A percentile compares a stretch with the other conserved stretches of the same genome.
Conservation (phyloP, 2,329 filamentous ascomycete genomes). For the Fusarium sp. region DNA sequence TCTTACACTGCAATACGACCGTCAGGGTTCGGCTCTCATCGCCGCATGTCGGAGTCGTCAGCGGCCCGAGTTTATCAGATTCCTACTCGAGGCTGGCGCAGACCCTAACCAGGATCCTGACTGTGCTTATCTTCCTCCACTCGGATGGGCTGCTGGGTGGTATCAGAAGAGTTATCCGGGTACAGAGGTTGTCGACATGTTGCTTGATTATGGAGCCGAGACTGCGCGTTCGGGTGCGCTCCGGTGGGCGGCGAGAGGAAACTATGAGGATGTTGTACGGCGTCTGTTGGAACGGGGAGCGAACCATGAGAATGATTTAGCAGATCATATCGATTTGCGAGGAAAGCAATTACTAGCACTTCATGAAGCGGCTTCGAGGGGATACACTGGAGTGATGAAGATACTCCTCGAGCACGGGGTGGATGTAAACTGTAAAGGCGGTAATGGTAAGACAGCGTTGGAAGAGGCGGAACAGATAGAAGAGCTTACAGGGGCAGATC, state of each 20-base stretch:
- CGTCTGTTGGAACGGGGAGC: neutral
- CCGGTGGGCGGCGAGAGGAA: neutral
- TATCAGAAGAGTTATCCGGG: neutral
- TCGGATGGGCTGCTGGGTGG: neutral
- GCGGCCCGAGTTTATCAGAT: conserved; percentile 8
- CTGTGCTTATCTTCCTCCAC: neutral
- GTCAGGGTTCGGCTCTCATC: conserved; percentile 17
- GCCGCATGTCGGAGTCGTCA: conserved; percentile 22
- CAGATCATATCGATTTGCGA: neutral
- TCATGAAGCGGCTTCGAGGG: neutral
- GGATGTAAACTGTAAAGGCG: neutral
- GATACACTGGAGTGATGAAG: neutral
- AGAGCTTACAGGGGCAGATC: neutral
- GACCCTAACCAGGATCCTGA: conserved; percentile 16
- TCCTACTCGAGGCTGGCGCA: conserved; percentile 21
- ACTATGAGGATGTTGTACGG: neutral
- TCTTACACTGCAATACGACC: conserved; percentile 20
- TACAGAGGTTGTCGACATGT: neutral
- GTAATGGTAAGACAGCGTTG: neutral
- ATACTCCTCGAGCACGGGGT: conserved; percentile 1
- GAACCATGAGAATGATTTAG: neutral
- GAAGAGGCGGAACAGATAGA: neutral
- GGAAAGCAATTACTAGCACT: neutral
- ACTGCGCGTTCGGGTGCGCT: neutral
- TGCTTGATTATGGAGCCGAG: neutral